Conservation (phyloP, 306 rosid genomes). For the Mimosa pudica region DNA sequence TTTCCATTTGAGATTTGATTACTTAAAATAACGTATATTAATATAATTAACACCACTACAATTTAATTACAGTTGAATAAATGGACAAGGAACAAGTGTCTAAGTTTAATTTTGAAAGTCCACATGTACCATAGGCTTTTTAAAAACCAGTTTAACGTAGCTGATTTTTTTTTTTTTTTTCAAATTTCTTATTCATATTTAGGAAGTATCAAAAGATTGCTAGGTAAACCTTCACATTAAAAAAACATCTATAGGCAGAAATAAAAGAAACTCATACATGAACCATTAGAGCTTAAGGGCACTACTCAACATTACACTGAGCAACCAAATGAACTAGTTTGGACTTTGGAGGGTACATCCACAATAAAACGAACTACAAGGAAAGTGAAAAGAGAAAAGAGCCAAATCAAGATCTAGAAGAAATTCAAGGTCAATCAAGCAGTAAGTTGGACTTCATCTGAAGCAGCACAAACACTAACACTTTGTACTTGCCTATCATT, state of each 20-base stretch:
- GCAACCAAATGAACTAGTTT: neutral
- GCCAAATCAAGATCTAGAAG: slow-evolving; percentile 33
- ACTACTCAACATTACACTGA: neutral
- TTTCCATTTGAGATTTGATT: neutral
- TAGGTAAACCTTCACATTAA: neutral
- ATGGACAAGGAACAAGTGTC: neutral
- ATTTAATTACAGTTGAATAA: neutral
- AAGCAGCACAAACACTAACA: slow-evolving; percentile 32
- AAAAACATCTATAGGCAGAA: neutral
- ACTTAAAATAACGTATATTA: neutral
- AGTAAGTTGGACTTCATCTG: slow-evolving; percentile 19
- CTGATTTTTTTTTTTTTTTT: neutral
- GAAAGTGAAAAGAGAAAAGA: neutral
- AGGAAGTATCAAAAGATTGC: neutral
- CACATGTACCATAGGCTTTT: neutral
- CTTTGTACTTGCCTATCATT: neutral
- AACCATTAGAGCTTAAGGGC: neutral
- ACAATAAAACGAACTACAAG: neutral
- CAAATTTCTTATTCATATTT: neutral
- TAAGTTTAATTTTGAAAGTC: too few relatives aligned
- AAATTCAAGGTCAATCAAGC: slow-evolving; percentile 29
- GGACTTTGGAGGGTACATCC: neutral
- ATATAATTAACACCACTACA: neutral
- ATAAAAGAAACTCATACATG: neutral
- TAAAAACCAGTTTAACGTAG: neutral